phyloP scores from a whole-genome alignment of 441 rosid species.

The Kokia cookei region DNA sequence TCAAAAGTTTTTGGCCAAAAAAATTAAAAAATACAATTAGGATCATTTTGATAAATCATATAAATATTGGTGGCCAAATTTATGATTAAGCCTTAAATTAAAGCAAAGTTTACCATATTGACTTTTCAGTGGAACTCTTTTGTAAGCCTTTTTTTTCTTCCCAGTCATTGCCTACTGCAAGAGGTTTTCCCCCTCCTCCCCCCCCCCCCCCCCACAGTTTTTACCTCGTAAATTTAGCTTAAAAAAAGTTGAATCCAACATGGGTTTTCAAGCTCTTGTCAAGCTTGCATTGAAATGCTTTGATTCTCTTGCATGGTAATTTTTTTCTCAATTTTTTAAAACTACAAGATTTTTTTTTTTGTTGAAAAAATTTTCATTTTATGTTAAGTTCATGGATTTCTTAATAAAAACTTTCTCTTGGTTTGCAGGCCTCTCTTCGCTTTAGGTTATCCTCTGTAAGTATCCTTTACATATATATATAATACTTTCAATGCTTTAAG shows the following conservation, averaged over 20 bases:
- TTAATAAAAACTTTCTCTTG: neutral
- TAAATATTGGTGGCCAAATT: too few relatives aligned
- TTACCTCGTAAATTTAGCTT: neutral
- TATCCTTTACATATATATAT: neutral
- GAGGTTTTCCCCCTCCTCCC: neutral
- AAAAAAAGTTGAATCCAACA: neutral
- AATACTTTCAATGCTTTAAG: neutral
- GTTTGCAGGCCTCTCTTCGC: constrained; percentile 26
- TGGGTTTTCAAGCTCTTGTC: constrained; percentile 10
- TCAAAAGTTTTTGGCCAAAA: too few relatives aligned
- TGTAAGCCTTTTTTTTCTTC: neutral
- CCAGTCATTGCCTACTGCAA: neutral
- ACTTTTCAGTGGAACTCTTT: neutral
- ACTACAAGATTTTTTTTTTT: neutral
- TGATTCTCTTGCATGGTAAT: constrained; percentile 19
- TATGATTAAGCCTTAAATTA: too few relatives aligned
- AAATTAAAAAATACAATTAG: too few relatives aligned
- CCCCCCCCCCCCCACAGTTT: neutral
- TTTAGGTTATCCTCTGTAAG: constrained; percentile 31
- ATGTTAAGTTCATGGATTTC: neutral
- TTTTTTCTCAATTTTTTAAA: neutral
- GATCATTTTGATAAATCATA: too few relatives aligned
- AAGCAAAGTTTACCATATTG: neutral
- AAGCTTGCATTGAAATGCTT: constrained; percentile 13
- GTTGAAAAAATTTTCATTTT: neutral